Evolutionary conservation across 768 basidiomycete genomes (phyloP), one percentile per base, ranked within the genome.

Genomic region (Mycena pura): DNA sequence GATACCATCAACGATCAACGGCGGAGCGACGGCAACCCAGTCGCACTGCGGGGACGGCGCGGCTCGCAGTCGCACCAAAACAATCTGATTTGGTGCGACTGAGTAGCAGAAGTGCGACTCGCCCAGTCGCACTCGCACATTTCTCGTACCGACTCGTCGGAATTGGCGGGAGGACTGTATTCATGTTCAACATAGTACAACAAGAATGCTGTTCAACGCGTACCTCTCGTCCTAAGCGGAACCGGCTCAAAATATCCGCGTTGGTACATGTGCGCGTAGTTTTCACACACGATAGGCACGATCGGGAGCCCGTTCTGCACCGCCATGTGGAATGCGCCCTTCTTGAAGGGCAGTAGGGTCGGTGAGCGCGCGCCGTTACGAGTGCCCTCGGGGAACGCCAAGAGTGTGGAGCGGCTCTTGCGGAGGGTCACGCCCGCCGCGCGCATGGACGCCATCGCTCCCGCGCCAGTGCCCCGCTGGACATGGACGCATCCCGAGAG

Each of bases 341-440:
- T 92, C 78, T 92, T 92, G 82, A 92, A 90, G 1, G 90, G 88
- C 14, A 86, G 76, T 54, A 92, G 70, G 17, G 79, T 78, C 19
- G 84, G 80, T 36, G 79, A 73, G 44, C 32, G 48, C 28, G 54
- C 40, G 27, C 34, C 24, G 54, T 57, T 85, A 74, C 90, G 83
- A 10, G 90, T 92, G 15, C 90, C 90, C 73, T 92, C 91, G 1
- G 90, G 87, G 73, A 90, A 92, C 68, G 92, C 80, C 84, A 89
- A 86, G 55, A 92, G 76, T n/a, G 88, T 88, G 38, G 83, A 81
- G 67, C 82, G 68, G 25, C 72, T 65, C 46, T 73, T 66, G 75
- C 86, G 88, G 81, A 92, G 86, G 34, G 80, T 79, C 61, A 85
- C 78, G 2, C 86, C 87, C 0, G 87, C 90, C 17, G 79, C 76